Evolutionary conservation across 768 basidiomycete species (phyloP), one percentile per base, ranked within the genome.

Genomic region (Tylopilus vinaceipallidus): DNA sequence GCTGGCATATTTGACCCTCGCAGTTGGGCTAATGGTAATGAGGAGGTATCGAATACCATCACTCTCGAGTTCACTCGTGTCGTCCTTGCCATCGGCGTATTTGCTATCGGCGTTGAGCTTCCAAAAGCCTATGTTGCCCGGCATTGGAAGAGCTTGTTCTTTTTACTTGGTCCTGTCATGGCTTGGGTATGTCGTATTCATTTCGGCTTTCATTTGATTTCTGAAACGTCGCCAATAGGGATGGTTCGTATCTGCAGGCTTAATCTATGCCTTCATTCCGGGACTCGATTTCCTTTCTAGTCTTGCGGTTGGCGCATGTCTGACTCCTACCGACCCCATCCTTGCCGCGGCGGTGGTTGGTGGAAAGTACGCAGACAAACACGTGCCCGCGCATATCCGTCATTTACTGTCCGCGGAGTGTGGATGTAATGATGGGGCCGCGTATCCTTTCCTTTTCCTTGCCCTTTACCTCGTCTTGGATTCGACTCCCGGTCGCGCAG

Each of bases 281-380:
- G 81, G 83, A 2, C 81, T 98, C 64, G 83, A 80, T 65, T 98
- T 98, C 73, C 79, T 98, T 32, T 89, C 91, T 6, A 83, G 87
- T 45, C 78, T 98, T 54, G 91, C 88, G 42, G 83, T 98, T 45
- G 94, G 90, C 16, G 94, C 97, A 0, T 93, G 91, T 67, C 81
- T 95, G 30, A 95, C 94, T 0, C 92, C 92, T 1, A 99, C 97
- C 12, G 66, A 68, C n/a, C 66, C 66, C 6, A 68, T 68, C 44
- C 62, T 68, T 17, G 66, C 66, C 27, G 66, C 66, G 29, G 66
- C 68, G 9, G 93, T 91, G 29, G 82, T 91, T 11, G 95, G 95
- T 61, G 95, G 95, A 27, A 95, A 91, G 73, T 99, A 92, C 72
- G 97, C 97, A 3, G 90, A 98, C 67, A 97, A 98, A 65, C 95